Evolutionary conservation across 345 rosid genomes (phyloP).

Genomic region (Turnera subulata): DNA sequence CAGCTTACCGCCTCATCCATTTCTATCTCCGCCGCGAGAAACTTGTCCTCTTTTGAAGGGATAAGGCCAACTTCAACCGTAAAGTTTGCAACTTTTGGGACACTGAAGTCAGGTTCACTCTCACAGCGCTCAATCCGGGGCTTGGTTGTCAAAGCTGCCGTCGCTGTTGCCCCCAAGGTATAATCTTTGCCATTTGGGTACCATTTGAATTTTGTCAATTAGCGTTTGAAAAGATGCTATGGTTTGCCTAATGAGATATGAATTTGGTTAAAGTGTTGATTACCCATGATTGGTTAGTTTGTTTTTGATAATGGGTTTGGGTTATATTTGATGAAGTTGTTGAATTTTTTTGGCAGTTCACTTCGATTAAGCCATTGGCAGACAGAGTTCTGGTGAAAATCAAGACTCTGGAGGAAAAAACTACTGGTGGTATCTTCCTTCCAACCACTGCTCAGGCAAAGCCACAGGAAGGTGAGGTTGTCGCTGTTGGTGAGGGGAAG

Average conservation of each 20-base stretch:
- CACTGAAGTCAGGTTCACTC: conserved; percentile 30
- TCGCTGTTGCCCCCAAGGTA: conserved; percentile 95
- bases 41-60: conserved; percentile 55
- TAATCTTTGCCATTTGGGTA: not conserved
- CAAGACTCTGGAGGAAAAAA: conserved; percentile 76
- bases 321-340: not conserved
- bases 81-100: conserved; percentile 44
- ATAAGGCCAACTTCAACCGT: conserved; percentile 45
- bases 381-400: conserved; percentile 88
- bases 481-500: conserved; percentile 89
- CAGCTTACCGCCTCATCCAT: conserved; percentile 60
- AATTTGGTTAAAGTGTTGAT: not conserved
- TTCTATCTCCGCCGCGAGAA: conserved; percentile 40
- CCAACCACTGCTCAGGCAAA: conserved; percentile 78
- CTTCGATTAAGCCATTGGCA: conserved; percentile 74
- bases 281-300: not conserved
- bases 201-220: too few relatives aligned
- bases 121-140: conserved; percentile 37
- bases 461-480: conserved; percentile 91
- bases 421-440: conserved; percentile 77
- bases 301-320: not conserved
- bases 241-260: not conserved
- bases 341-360: conserved; percentile 45
- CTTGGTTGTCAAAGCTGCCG: conserved; percentile 76
- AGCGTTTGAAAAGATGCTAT: not conserved